phyloP scores from a whole-genome alignment of 495 filamentous ascomycete species.

The Penicillium parvum region DNA sequence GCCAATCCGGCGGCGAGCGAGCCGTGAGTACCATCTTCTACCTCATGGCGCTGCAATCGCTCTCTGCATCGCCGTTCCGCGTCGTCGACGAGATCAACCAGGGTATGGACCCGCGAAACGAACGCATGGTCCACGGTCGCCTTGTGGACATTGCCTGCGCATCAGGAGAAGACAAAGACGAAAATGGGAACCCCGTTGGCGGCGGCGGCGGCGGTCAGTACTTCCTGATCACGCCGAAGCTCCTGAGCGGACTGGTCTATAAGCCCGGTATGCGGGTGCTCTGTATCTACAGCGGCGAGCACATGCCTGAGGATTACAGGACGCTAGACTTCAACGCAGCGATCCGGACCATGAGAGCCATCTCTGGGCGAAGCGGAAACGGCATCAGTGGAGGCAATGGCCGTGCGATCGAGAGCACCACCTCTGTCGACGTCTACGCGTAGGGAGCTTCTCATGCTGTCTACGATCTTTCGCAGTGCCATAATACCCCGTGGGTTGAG shows the following conservation, averaged over 20 bases:
- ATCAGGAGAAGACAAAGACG: conserved; percentile 16
- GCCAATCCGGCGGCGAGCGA: conserved; percentile 93
- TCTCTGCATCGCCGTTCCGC: conserved; percentile 95
- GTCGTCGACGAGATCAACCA: conserved; percentile 99
- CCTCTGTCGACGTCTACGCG: conserved; percentile 22
- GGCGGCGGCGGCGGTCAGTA: conserved; percentile 54
- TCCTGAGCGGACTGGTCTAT: conserved; percentile 80
- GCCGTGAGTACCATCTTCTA: conserved; percentile 98
- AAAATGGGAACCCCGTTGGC: conserved; percentile 19
- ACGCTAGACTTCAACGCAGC: conserved; percentile 31
- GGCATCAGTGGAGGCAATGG: conserved; percentile 15
- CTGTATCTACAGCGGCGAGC: conserved; percentile 88
- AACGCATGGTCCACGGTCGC: conserved; percentile 93
- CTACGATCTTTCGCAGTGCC: background rate
- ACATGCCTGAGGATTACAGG: conserved; percentile 61
- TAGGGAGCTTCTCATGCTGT: too few species aligned
- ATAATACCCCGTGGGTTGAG: background rate
- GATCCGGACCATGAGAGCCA: conserved; percentile 27
- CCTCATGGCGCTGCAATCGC: conserved; percentile 93
- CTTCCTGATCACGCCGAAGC: conserved; percentile 98
- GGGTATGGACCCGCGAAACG: conserved; percentile 98
- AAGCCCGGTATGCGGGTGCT: conserved; percentile 87
- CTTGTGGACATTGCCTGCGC: conserved; percentile 91
- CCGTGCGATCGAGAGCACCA: conserved; percentile 13
- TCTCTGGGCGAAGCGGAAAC: conserved; percentile 10